Evolutionary conservation across 768 basidiomycete species (phyloP), one percentile per base, ranked within the genome.

Genomic region (Leccinum fibrillosum): DNA sequence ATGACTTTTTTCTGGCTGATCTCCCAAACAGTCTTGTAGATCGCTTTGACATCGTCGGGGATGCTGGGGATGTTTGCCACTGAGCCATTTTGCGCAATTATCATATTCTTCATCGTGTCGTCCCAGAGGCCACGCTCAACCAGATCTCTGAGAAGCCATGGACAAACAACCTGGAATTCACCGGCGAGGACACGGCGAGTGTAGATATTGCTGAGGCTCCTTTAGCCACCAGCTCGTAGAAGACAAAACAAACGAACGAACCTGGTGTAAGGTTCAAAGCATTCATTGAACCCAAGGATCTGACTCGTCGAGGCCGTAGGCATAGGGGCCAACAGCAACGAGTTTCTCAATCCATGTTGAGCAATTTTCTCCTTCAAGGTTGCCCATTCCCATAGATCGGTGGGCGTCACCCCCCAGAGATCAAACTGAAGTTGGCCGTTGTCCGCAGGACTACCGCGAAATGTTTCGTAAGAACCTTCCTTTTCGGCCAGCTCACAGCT

Each of bases 1-100:
- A 99, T 87, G 62, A 99, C 86, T 72, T 92, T 94, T 90, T 98
- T 98, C 79, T 98, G 96, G 48, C 85, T 88, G 74, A 99, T 95
- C 78, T 99, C 96, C 96, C 96, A 99, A 51, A 98, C 96, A n/a
- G 96, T 99, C 80, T 98, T 98, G 86, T 99, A 99, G 77, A 99
- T 94, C 0, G 92, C 90, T 77, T 97, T 98, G 76, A 95, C 81
- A 63, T 97, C 85, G 57, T 86, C 87, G 2, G 96, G 95, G 64
- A 98, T 93, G 49, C 69, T 83, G 26, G 92, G 88, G 64, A 98
- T 93, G 71, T 86, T 91, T 72, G 96, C 93, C 26, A 91, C 74
- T 6, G 89, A 90, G 26, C 90, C 96, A 67, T 94, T 90, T 76
- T 96, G 90, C 13, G 97, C 97, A 65, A 99, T 98, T 75, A 99